Base-by-base conservation (phyloP, 495 filamentous ascomycete genomes). In the Glonium stellatum region DNA sequence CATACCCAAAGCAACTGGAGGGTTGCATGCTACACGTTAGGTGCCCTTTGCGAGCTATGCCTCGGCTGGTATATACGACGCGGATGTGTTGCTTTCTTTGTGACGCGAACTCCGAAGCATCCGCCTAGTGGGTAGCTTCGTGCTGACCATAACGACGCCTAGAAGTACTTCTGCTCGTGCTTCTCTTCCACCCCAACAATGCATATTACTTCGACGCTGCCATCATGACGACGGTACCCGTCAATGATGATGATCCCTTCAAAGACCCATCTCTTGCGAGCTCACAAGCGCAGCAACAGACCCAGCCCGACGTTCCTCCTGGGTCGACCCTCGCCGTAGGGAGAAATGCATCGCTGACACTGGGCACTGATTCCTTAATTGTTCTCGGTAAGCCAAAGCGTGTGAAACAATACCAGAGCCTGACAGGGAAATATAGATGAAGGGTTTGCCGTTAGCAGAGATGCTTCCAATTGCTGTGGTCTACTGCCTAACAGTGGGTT, bases 301-400 rank as follows among this genome's bases (percentile, higher is more conserved):
- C 56, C 72, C 58, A 55, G 63, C 60, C 64, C 74, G 55, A 71
- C 70, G 46, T 60, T 18, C 34, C 55, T 18, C 21, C 21, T 18
- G 48, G 48, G 13, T 48, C 46, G 13, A 80, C 78, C 9, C 69
- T 86, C 54, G 70, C 75, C 22, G 78, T 85, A 36, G 84, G 79
- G 66, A 77, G 80, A 55, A 78, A 79, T 62, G 82, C 84, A 15
- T 82, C 81, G 1, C 70, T 88, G 58, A 85, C 82, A 9, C 71
- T 88, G 31, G 79, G 78, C n/a, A 81, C 79, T 0, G 83, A 87
- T 62, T 81, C 82, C 35, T 76, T 89, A 48, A 75, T 86, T 57
- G 76, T 88, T 11, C 70, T 83, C n/a, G 83, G 84, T 85, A 77
- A 56, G 73, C 66, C 12, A 22, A 23, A 4, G 21, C 31, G 10